Evolutionary conservation across 257 asterid species (phyloP), one percentile per base, ranked within the genome.

Genomic region (Osmanthus fragrans): DNA sequence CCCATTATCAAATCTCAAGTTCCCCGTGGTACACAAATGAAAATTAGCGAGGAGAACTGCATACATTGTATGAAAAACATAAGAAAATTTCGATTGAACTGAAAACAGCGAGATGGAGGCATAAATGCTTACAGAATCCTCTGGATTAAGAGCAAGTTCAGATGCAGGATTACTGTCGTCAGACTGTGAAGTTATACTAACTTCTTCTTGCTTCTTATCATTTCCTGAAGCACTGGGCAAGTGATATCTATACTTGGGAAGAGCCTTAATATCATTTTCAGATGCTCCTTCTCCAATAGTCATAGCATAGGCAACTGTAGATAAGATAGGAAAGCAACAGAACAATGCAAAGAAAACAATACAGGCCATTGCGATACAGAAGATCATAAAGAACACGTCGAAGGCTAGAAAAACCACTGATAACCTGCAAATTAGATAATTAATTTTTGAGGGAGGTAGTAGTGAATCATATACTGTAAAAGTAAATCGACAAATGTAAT

Each of bases 361-460:
- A 81, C 89, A 85, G 2, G 93, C 97, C 92, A 94, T 85, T 19
- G 86, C 93, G 25, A 94, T 71, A 89, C 97, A 92, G 87, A 94
- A 89, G 85, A 92, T 82, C 89, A 94, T 88, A 71, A 92, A 89
- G 75, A 90, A 92, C 86, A 92, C 96, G 40, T 94, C 98, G 34
- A 94, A 92, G 45, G 97, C 97, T 68, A 94, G 84, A 76, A 89
- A 90, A 40, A 89, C 90, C 83, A 94, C 94, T 0, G 94, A 83
- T 39, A 92, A 78, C 98, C 98, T 94, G 96, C 93, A 88, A 64
- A 36, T 82, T 51, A 32, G 73, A 71, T 74, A 72, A 32, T 36
- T 10, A 42, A 56, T 33, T 74, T 42, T 71, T 74, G 45, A 56
- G 78, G n/a, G 66, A 4, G 23, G 9, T 54, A 3, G 0, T 54